Conservation (phyloP, 202 grass and related monocot genomes). For the Dendrocalamus latiflorus region DNA sequence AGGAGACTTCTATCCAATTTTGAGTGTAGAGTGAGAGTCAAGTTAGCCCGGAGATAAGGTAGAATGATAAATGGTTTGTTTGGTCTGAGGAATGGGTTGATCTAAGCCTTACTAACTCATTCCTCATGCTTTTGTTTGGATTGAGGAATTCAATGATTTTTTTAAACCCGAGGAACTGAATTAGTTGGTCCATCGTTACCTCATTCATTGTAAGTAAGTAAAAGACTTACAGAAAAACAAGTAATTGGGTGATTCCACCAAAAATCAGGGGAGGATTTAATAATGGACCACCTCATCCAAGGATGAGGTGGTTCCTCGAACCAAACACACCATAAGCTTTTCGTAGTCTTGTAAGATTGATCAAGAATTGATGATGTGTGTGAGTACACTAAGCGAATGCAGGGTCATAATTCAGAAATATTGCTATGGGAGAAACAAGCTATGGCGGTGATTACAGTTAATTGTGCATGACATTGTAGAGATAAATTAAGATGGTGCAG, state of each 20-base stretch:
- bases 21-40: neutral
- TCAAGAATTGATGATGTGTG: neutral
- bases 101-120: no score
- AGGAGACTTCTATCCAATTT: neutral
- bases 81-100: neutral
- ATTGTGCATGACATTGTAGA: neutral
- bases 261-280: neutral
- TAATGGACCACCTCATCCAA: neutral
- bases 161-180: neutral
- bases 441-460: neutral
- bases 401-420: neutral
- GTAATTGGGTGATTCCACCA: neutral
- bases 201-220: neutral
- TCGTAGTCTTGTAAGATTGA: neutral
- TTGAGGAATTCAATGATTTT: no score
- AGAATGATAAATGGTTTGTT: no score
- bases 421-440: neutral
- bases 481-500: neutral
- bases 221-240: neutral
- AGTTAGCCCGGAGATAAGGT: neutral
- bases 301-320: neutral
- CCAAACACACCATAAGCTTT: neutral
- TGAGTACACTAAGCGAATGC: neutral
- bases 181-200: neutral
- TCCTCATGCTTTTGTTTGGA: no score